A percentile compares a stretch with the other conserved stretches of the same genome.
Conservation (phyloP, 129 eudicot species). For the Lactuca saligna region DNA sequence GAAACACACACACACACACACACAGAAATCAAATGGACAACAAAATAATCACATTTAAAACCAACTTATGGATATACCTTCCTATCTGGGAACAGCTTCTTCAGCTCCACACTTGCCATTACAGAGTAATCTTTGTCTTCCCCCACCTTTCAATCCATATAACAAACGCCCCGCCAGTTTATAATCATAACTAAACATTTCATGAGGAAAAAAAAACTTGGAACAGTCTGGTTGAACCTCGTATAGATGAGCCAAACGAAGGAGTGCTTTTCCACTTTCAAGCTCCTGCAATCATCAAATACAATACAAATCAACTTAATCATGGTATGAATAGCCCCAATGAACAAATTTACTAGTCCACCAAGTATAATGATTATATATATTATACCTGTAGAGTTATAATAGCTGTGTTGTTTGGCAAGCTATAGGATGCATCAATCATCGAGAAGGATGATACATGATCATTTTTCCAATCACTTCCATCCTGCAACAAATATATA, state of each 20-base stretch:
- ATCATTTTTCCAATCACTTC: slow-evolving; percentile 60
- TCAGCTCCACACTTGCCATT: slow-evolving; percentile 76
- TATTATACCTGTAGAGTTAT: slow-evolving; percentile 72
- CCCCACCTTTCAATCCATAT: slow-evolving; percentile 56
- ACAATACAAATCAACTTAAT: too few relatives aligned
- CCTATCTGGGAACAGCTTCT: slow-evolving; percentile 70
- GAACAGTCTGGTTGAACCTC: slow-evolving; percentile 46
- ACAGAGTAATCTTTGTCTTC: slow-evolving; percentile 82
- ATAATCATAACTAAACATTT: not conserved
- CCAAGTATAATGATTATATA: too few relatives aligned
- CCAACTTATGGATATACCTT: slow-evolving; percentile 37
- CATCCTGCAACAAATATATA: slow-evolving; percentile 54
- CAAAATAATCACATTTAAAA: not conserved
- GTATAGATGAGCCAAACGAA: slow-evolving; percentile 91
- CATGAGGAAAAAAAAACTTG: not conserved
- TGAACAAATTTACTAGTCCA: too few relatives aligned
- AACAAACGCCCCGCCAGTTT: not conserved
- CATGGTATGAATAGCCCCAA: too few relatives aligned
- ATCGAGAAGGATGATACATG: slow-evolving; percentile 74
- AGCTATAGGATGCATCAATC: slow-evolving; percentile 74
- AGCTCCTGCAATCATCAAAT: slow-evolving; percentile 59
- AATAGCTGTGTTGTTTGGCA: slow-evolving; percentile 76
- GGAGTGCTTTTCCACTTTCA: slow-evolving; percentile 72
- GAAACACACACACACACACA: not conserved
- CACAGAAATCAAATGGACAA: not conserved